A percentile compares a stretch with the other conserved stretches of the same genome.
Conservation (phyloP, 129 eudicot genomes). For the Flaveria trinervia region DNA sequence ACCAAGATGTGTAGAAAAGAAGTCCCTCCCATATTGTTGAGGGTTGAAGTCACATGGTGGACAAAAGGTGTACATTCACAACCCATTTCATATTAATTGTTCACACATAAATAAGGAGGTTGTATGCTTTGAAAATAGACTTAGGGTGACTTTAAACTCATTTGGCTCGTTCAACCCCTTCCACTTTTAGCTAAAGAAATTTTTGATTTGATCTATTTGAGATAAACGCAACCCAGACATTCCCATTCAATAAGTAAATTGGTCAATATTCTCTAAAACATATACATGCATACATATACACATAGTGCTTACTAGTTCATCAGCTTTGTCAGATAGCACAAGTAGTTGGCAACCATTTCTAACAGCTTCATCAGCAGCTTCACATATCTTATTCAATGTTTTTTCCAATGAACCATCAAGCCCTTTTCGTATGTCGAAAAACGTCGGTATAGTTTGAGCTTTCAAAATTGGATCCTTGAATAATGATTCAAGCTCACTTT, state of each 20-base stretch:
- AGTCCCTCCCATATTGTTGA: no score
- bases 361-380: slow-evolving; percentile 99
- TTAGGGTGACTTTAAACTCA: not conserved
- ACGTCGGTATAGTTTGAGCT: slow-evolving; percentile 73
- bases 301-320: slow-evolving; percentile 68
- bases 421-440: slow-evolving; percentile 84
- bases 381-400: slow-evolving; percentile 78
- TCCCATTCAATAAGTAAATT: not conserved
- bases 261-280: not conserved
- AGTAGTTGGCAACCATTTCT: slow-evolving; percentile 98
- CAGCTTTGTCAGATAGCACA: slow-evolving; percentile 93
- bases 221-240: not conserved
- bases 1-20: no score
- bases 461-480: slow-evolving; percentile 72
- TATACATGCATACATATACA: not conserved
- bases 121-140: slow-evolving; percentile 8
- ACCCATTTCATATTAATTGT: no score
- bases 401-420: slow-evolving; percentile 88
- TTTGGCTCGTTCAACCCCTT: not conserved
- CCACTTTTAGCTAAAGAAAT: slow-evolving; percentile 5
- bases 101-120: not conserved
- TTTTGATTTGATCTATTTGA: not conserved
- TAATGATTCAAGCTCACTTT: slow-evolving; percentile 85
- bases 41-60: no score
- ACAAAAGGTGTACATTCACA: no score